These are phyloP conservation scores for Takashimella tepidaria DNA, from an alignment of 1,284 basidiomycete species.

Conservation along the genomic window DNA sequence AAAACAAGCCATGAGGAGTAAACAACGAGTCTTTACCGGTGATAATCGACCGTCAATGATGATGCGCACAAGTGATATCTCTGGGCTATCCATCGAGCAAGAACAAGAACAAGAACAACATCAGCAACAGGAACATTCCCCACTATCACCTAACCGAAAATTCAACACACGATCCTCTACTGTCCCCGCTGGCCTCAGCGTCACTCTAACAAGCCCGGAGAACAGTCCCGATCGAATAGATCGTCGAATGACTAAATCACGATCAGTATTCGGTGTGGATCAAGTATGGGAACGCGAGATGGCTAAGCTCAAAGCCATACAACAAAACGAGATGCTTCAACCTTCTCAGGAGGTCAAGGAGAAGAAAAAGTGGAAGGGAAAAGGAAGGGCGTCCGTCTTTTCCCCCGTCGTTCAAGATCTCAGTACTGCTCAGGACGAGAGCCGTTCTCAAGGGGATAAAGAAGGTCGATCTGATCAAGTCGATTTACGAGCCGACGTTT, in stretches of 20 bases:
- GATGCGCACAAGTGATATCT: slow-evolving; percentile 19
- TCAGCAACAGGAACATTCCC: neutral
- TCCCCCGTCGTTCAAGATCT: neutral
- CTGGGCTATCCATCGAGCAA: slow-evolving; percentile 13
- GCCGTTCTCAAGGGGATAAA: slow-evolving; percentile 7
- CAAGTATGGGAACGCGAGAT: slow-evolving; percentile 45
- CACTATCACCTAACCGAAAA: neutral
- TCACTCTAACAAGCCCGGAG: neutral
- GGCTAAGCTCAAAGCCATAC: slow-evolving; percentile 34
- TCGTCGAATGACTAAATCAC: slow-evolving; percentile 30
- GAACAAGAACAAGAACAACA: neutral
- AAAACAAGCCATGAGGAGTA: slow-evolving; percentile 35
- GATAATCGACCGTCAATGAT: slow-evolving; percentile 47
- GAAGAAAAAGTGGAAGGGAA: slow-evolving; percentile 7
- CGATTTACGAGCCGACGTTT: slow-evolving; percentile 2
- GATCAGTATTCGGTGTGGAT: slow-evolving; percentile 45
- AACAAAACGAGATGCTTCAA: slow-evolving; percentile 19
- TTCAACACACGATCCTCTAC: neutral
- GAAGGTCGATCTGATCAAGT: slow-evolving; percentile 6
- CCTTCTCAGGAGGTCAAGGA: slow-evolving; percentile 18
- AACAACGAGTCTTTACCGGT: slow-evolving; percentile 43
- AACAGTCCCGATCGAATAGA: neutral
- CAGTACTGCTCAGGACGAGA: neutral
- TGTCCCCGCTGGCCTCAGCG: neutral
- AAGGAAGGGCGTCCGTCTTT: neutral